These are phyloP conservation scores for Oidium heveae DNA, from an alignment of 2,329 filamentous ascomycete genomes.

Conservation along the genomic window DNA sequence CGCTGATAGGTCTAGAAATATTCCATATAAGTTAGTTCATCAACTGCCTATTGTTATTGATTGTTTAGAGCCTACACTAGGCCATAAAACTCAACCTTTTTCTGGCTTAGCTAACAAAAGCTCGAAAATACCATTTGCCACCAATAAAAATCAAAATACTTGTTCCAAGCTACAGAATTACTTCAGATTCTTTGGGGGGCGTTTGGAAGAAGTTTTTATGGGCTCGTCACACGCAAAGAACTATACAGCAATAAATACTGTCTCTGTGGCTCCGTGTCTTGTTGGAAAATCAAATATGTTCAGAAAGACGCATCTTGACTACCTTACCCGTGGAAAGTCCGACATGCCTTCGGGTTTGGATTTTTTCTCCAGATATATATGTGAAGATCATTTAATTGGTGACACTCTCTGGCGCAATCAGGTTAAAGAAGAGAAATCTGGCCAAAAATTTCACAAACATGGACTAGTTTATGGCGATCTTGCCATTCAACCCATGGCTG, in stretches of 20 bases:
- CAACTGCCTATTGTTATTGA: slow-evolving; percentile 53
- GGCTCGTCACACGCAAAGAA: slow-evolving; percentile 88
- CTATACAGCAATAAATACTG: slow-evolving; percentile 89
- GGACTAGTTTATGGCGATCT: slow-evolving; percentile 64
- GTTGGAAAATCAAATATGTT: slow-evolving; percentile 99
- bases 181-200: slow-evolving; percentile 36
- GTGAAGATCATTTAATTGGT: slow-evolving; percentile 89
- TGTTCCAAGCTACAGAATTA: slow-evolving; percentile 9
- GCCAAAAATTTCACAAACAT: slow-evolving; percentile 42
- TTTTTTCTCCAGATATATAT: slow-evolving; percentile 87
- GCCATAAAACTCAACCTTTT: slow-evolving; percentile 6
- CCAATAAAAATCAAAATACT: slow-evolving; percentile 1
- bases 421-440: slow-evolving; percentile 22
- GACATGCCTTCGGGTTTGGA: slow-evolving; percentile 43
- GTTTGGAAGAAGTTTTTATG: slow-evolving; percentile 87
- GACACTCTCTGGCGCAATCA: slow-evolving; percentile 65
- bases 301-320: slow-evolving; percentile 67
- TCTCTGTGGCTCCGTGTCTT: slow-evolving; percentile 72
- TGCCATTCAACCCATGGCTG: slow-evolving; percentile 68
- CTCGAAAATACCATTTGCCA: slow-evolving; percentile 7
- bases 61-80: slow-evolving; percentile 9
- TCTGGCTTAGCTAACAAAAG: slow-evolving; percentile 2
- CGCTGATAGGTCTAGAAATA: slow-evolving; percentile 22
- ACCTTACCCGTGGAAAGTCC: slow-evolving; percentile 28
- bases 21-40: slow-evolving; percentile 75